Evolutionary conservation across 2,329 filamentous ascomycete genomes (phyloP).

Genomic region (Phoma sp.): DNA sequence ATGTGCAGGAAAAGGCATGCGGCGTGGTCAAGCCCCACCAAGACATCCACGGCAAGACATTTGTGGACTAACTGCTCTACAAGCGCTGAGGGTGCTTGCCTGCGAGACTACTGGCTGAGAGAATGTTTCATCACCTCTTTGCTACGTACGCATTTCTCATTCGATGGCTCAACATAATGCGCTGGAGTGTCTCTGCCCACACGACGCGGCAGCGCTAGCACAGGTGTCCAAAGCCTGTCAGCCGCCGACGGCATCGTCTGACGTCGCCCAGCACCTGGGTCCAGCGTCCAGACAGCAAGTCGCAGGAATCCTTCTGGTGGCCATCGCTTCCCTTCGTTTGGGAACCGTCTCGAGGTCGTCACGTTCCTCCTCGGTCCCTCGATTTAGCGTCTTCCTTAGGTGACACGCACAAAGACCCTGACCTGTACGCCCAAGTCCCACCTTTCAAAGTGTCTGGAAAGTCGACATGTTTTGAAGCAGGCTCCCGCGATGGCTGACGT

Average conservation of each 20-base stretch:
- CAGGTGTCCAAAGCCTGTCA: background rate
- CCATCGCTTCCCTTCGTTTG: background rate
- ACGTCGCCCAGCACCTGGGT: constrained; percentile 2
- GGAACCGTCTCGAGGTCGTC: background rate
- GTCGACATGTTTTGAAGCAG: background rate
- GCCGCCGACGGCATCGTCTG: constrained; percentile 10
- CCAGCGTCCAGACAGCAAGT: background rate
- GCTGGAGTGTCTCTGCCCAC: constrained; percentile 6
- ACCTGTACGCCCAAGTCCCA: background rate
- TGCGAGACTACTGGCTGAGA: constrained; percentile 29
- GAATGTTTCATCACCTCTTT: constrained; percentile 10
- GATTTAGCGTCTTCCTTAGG: background rate
- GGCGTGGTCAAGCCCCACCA: constrained; percentile 23
- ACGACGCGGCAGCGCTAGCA: background rate
- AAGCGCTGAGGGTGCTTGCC: constrained; percentile 41
- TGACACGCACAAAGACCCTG: constrained; percentile 3
- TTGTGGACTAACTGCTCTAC: constrained; percentile 21
- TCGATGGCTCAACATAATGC: constrained; percentile 4
- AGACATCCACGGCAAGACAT: constrained; percentile 20
- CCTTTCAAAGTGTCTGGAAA: background rate
- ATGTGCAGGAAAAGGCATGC: constrained; percentile 18
- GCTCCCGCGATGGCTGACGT: constrained; percentile 5
- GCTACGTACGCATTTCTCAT: constrained; percentile 7
- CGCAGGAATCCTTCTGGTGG: background rate
- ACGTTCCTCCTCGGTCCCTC: background rate